These are phyloP conservation scores for Aspergillus bombycis DNA, from an alignment of 2,329 filamentous ascomycete genomes.

Conservation along the genomic window DNA sequence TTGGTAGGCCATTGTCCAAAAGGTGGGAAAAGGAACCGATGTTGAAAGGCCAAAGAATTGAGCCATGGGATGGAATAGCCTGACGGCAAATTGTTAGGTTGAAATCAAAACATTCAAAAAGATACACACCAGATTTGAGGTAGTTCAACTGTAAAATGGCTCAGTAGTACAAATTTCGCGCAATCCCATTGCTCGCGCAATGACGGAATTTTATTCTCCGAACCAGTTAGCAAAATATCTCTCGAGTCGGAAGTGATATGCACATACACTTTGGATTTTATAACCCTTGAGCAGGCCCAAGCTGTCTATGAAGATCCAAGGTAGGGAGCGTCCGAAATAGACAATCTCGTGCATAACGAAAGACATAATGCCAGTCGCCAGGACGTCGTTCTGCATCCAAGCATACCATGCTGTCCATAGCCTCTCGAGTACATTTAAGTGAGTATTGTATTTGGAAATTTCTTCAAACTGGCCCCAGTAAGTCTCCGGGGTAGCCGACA, in stretches of 20 bases:
- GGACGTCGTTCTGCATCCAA: conserved; percentile 95
- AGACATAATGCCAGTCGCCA: conserved; percentile 96
- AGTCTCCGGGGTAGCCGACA: conserved; percentile 52
- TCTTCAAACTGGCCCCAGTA: conserved; percentile 70
- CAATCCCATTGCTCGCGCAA: conserved; percentile 92
- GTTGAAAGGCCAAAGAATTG: conserved; percentile 89
- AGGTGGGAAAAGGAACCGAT: conserved; percentile 82
- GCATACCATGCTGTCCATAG: conserved; percentile 97
- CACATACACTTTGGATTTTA: conserved; percentile 84
- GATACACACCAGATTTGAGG: conserved; percentile 84
- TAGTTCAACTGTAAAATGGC: conserved; percentile 96
- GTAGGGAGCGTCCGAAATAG: conserved; percentile 90
- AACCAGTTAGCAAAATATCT: conserved; percentile 3
- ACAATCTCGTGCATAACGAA: conserved; percentile 92
- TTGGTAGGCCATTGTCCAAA: conserved; percentile 86
- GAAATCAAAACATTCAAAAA: not conserved
- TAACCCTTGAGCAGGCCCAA: conserved; percentile 88
- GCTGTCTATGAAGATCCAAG: conserved; percentile 89
- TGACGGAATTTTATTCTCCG: conserved; percentile 82
- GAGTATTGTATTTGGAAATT: conserved; percentile 73
- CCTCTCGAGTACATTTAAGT: conserved; percentile 83
- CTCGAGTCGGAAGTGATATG: not conserved
- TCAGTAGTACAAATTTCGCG: conserved; percentile 87
- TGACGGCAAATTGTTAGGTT: conserved; percentile 28
- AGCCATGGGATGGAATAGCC: conserved; percentile 93